phyloP scores from a whole-genome alignment of 1,284 basidiomycete genomes.

The Termitomyces sp. region DNA sequence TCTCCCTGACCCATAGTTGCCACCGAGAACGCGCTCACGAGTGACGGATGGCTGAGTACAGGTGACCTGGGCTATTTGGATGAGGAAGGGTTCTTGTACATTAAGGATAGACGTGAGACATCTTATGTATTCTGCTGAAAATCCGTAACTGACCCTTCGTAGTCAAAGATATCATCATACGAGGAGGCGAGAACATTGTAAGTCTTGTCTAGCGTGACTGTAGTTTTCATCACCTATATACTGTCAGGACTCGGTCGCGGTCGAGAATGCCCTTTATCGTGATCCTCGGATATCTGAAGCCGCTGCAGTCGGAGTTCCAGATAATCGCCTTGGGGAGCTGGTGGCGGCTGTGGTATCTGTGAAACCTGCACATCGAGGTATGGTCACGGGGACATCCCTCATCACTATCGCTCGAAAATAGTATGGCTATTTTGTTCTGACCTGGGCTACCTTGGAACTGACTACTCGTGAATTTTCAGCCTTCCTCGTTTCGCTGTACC shows the following conservation, averaged over 20 bases:
- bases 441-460: not conserved
- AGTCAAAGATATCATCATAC: constrained; percentile 65
- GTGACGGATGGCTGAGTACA: constrained; percentile 56
- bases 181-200: constrained; percentile 67
- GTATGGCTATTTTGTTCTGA: constrained; percentile 4
- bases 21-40: constrained; percentile 41
- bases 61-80: constrained; percentile 56
- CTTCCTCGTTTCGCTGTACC: constrained; percentile 54
- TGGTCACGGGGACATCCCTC: constrained; percentile 11
- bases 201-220: constrained; percentile 14
- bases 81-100: constrained; percentile 59
- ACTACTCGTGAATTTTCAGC: constrained; percentile 22
- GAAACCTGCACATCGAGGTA: constrained; percentile 8
- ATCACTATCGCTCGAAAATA: constrained; percentile 9
- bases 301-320: constrained; percentile 17
- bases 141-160: constrained; percentile 7
- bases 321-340: constrained; percentile 14
- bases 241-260: constrained; percentile 48
- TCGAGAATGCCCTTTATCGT: constrained; percentile 63
- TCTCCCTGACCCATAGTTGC: constrained; percentile 26
- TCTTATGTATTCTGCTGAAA: not conserved
- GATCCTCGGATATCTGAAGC: constrained; percentile 47
- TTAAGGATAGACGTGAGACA: constrained; percentile 53
- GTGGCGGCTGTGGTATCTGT: constrained; percentile 16
- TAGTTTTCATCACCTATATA: not conserved